Conservation (phyloP, 805 yeast genomes). For the Cyberlindnera maclurae region DNA sequence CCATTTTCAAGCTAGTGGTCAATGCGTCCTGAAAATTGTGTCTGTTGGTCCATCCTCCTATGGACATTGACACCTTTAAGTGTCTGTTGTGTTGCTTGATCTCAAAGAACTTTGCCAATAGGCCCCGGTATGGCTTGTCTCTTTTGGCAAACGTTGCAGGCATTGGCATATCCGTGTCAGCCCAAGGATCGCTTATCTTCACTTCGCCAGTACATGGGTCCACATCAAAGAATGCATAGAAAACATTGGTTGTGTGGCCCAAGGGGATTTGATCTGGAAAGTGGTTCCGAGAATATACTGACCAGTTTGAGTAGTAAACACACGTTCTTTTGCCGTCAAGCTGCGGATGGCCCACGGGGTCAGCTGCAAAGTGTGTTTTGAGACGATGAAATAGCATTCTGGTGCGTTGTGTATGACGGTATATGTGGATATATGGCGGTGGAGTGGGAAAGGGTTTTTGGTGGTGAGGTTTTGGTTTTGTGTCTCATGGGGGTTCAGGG, state of each 20-base stretch:
- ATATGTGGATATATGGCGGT: too few relatives aligned
- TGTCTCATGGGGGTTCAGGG: too few relatives aligned
- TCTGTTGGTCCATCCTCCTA: slow-evolving; percentile 75
- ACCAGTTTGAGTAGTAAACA: slow-evolving; percentile 52
- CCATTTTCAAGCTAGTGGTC: slow-evolving; percentile 30
- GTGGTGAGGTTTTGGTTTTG: too few relatives aligned
- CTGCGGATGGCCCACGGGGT: not conserved
- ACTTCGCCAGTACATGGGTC: slow-evolving; percentile 48
- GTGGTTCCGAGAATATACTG: slow-evolving; percentile 52
- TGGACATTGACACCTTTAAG: slow-evolving; percentile 58
- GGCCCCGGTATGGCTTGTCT: slow-evolving; percentile 31
- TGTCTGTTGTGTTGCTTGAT: slow-evolving; percentile 35
- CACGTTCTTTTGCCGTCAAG: slow-evolving; percentile 22
- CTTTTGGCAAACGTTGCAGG: slow-evolving; percentile 1
- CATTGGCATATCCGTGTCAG: slow-evolving; percentile 43
- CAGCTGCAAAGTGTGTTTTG: not conserved
- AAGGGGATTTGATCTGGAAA: slow-evolving; percentile 57
- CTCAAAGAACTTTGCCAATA: slow-evolving; percentile 38
- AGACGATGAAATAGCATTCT: slow-evolving; percentile 1
- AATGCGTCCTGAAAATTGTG: slow-evolving; percentile 41
- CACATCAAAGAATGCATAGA: slow-evolving; percentile 70
- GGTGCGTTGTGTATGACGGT: too few relatives aligned
- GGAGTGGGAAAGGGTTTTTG: too few relatives aligned
- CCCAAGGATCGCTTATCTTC: slow-evolving; percentile 35
- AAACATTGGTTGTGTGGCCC: slow-evolving; percentile 52